These are phyloP conservation scores for Skeletonema costatum DNA, from an alignment of 108 stramenopile genomes.

Conservation along the genomic window DNA sequence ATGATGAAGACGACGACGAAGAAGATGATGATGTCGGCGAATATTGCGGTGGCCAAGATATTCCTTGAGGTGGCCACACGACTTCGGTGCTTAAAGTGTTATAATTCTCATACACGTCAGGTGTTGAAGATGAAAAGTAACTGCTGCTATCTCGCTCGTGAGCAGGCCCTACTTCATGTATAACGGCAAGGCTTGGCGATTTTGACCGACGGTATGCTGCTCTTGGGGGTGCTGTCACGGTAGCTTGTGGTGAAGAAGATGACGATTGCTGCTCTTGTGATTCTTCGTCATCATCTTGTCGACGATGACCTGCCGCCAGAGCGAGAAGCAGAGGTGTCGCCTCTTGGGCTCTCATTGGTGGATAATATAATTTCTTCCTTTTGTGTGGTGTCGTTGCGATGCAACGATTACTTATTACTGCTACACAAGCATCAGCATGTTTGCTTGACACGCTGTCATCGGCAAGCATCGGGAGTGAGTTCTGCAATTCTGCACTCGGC, in stretches of 20 bases:
- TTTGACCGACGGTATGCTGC: not conserved
- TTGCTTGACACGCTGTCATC: no score
- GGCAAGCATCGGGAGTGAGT: no score
- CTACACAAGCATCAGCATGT: no score
- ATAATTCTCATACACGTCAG: slow-evolving; percentile 8
- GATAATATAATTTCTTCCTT: not conserved
- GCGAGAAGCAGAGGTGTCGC: not conserved
- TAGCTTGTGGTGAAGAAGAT: not conserved
- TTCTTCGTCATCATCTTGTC: not conserved
- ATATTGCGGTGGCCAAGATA: not conserved
- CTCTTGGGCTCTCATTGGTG: not conserved
- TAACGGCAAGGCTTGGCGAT: slow-evolving; percentile 8
- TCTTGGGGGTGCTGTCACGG: not conserved
- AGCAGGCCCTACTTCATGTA: slow-evolving; percentile 3
- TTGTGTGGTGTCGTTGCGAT: not conserved
- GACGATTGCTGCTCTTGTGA: not conserved
- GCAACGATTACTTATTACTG: no score
- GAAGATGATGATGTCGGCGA: not conserved
- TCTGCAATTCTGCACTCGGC: no score
- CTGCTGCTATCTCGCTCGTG: not conserved
- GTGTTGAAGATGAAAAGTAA: not conserved
- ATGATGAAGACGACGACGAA: not conserved
- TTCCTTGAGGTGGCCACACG: slow-evolving; percentile 1
- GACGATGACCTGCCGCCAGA: not conserved
- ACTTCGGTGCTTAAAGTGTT: not conserved